Percentiles rank a stretch among this genome's conserved stretches.
These are phyloP conservation scores for Neurospora sublineolata DNA, from an alignment of 495 filamentous ascomycete species.

Conservation along the genomic window DNA sequence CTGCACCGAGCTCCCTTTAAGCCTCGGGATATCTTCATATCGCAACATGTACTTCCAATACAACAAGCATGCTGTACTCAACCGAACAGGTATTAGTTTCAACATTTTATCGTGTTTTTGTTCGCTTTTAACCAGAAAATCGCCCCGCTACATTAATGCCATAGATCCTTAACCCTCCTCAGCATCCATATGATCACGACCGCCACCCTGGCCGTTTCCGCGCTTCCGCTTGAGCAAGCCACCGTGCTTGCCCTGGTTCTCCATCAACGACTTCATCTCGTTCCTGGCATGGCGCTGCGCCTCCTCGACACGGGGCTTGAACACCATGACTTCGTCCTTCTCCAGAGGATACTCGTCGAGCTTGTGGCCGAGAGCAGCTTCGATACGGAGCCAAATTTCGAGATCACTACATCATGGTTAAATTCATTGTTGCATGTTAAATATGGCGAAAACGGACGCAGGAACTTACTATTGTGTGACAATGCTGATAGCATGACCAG, in stretches of 20 bases:
- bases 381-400: constrained; percentile 76
- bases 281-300: constrained; percentile 71
- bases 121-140: neutral
- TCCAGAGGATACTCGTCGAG: constrained; percentile 51
- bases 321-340: constrained; percentile 82
- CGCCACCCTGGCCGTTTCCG: constrained; percentile 16
- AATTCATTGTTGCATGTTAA: neutral
- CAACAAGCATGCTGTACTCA: neutral
- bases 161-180: constrained; percentile 50
- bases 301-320: constrained; percentile 67
- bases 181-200: constrained; percentile 65
- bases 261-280: constrained; percentile 74
- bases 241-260: constrained; percentile 59
- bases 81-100: neutral
- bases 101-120: neutral
- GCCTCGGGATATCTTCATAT: neutral
- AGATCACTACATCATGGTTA: constrained; percentile 42
- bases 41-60: neutral
- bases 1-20: neutral
- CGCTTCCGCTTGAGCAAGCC: constrained; percentile 44
- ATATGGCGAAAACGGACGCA: neutral
- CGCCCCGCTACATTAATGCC: neutral
- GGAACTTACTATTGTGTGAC: constrained; percentile 64
- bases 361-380: constrained; percentile 67
- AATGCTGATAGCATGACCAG: constrained; percentile 68